These are phyloP conservation scores for Cunninghamia lanceolata DNA, from an alignment of 75 land plant species.

Conservation along the genomic window DNA sequence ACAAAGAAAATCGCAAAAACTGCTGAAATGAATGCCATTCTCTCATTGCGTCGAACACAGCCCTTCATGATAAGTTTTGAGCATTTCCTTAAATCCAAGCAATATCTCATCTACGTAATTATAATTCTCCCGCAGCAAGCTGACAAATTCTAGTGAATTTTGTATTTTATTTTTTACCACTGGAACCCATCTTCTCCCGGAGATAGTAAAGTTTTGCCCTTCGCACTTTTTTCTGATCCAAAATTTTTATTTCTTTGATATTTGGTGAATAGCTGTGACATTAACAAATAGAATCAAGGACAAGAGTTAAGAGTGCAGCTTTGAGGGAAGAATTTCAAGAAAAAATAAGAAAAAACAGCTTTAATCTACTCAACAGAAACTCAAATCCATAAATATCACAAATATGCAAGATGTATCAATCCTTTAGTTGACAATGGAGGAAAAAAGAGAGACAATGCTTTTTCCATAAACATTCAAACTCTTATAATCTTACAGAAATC, in stretches of 20 bases:
- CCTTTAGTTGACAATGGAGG: background rate
- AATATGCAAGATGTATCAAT: background rate
- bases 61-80: background rate
- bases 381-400: background rate
- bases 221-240: slow-evolving; percentile 73
- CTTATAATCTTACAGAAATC: background rate
- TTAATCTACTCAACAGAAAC: background rate
- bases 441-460: too few relatives aligned
- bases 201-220: slow-evolving; percentile 91
- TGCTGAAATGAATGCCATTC: background rate
- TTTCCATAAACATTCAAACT: too few relatives aligned
- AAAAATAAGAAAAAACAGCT: background rate
- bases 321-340: background rate
- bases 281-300: background rate
- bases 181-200: slow-evolving; percentile 57
- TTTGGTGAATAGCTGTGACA: slow-evolving; percentile 85
- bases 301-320: too few relatives aligned
- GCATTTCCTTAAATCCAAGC: background rate
- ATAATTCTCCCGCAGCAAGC: background rate
- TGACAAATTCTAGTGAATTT: background rate
- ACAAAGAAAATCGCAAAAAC: background rate
- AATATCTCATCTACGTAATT: background rate
- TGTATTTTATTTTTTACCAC: background rate
- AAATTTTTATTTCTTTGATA: slow-evolving; percentile 82
- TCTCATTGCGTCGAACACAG: background rate